Percentiles rank a stretch among this genome's conserved stretches.
phyloP scores from a whole-genome alignment of 2,329 filamentous ascomycete species.

The Fonsecaea pedrosoi region DNA sequence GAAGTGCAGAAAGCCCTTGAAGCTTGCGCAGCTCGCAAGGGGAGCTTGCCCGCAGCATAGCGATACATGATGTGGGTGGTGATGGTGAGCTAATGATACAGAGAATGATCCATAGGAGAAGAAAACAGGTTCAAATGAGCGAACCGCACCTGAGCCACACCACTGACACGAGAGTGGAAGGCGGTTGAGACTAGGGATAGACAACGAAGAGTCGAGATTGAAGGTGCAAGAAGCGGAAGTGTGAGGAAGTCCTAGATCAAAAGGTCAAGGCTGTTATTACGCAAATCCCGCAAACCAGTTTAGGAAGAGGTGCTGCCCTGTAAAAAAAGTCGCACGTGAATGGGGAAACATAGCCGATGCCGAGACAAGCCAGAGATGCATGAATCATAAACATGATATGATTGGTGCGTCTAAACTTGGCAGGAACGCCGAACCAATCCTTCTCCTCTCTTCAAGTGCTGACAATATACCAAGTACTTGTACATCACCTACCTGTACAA shows the following conservation, averaged over 20 bases:
- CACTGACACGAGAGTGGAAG: conserved; percentile 25
- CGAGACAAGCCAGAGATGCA: background rate
- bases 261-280: conserved; percentile 10
- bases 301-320: background rate
- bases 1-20: conserved; percentile 31
- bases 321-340: background rate
- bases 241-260: background rate
- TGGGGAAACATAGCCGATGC: conserved; percentile 1
- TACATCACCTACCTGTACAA: too few species aligned
- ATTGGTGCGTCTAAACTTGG: background rate
- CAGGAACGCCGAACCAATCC: background rate
- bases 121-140: conserved; percentile 13
- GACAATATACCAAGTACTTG: too few species aligned
- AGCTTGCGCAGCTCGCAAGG: conserved; percentile 30
- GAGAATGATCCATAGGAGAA: conserved; percentile 35
- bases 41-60: conserved; percentile 34
- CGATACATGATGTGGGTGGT: conserved; percentile 32
- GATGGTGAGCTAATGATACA: conserved; percentile 33
- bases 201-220: conserved; percentile 8
- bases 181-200: conserved; percentile 6
- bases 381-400: background rate
- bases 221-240: conserved; percentile 9
- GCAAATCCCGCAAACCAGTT: conserved; percentile 6
- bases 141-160: conserved; percentile 23
- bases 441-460: background rate